These are phyloP conservation scores for Lodderomyces orthopsilosis DNA, from an alignment of 1,139 yeast genomes.

Conservation along the genomic window DNA sequence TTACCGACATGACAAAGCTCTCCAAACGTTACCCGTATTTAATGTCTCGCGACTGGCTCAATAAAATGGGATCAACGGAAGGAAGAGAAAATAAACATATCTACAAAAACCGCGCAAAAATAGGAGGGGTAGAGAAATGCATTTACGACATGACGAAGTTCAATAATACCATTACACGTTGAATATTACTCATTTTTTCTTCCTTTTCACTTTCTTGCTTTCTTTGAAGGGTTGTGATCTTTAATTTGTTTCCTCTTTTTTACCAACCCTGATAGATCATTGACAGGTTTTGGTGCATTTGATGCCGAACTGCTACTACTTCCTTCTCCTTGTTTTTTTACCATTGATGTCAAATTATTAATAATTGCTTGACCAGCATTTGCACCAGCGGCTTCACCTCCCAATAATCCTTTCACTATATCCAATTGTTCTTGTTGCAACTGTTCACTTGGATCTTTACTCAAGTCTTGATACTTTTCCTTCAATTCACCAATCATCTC, in stretches of 20 bases:
- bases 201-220: slow-evolving; percentile 1
- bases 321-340: slow-evolving; percentile 16
- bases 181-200: no score
- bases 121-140: no score
- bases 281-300: slow-evolving; percentile 18
- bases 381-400: slow-evolving; percentile 20
- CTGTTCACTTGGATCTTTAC: slow-evolving; percentile 47
- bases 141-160: neutral
- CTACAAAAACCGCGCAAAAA: no score
- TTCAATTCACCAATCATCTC: slow-evolving; percentile 55
- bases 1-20: no score
- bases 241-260: slow-evolving; percentile 26
- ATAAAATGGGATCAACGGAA: no score
- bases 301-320: neutral
- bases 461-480: slow-evolving; percentile 51
- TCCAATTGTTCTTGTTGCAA: slow-evolving; percentile 55
- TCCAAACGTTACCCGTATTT: no score
- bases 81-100: no score
- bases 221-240: neutral
- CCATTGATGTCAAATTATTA: slow-evolving; percentile 12
- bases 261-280: slow-evolving; percentile 35
- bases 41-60: no score
- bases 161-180: no score
- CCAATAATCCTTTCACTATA: slow-evolving; percentile 62
- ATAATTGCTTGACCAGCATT: slow-evolving; percentile 10